A percentile compares a stretch with the other conserved stretches of the same genome.
These are phyloP conservation scores for Fraxinus dipetala DNA, from an alignment of 305 asterid genomes.

Conservation along the genomic window DNA sequence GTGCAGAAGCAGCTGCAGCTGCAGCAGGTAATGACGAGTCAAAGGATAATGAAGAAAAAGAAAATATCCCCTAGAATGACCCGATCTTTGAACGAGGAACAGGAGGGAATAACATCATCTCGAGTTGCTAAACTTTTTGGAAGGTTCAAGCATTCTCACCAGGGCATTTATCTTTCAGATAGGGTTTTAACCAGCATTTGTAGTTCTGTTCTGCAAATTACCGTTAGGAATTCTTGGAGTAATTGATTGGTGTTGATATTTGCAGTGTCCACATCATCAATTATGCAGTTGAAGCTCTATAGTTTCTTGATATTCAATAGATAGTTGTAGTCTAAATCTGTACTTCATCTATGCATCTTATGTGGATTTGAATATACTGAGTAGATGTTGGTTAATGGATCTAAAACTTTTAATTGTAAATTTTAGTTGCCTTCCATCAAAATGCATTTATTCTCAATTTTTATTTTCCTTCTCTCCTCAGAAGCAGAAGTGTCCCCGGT, in stretches of 20 bases:
- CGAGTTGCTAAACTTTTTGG: neutral
- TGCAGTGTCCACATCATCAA: slow-evolving; percentile 2
- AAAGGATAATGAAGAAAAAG: slow-evolving; percentile 26
- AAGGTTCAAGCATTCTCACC: neutral
- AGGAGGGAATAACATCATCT: neutral
- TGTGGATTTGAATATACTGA: neutral
- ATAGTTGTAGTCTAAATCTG: slow-evolving; percentile 13
- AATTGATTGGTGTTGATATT: slow-evolving; percentile 25
- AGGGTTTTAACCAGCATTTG: slow-evolving; percentile 32
- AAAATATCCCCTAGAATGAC: neutral
- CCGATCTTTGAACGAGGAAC: neutral
- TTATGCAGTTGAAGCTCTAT: slow-evolving; percentile 9
- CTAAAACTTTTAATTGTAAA: neutral
- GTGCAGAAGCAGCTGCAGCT: slow-evolving; percentile 23
- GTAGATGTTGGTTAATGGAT: neutral
- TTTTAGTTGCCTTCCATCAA: neutral
- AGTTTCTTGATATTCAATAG: slow-evolving; percentile 4
- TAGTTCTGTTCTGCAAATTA: slow-evolving; percentile 34
- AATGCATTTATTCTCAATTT: neutral
- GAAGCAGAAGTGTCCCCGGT: neutral
- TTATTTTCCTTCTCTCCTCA: neutral
- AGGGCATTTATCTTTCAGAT: neutral
- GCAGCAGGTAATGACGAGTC: slow-evolving; percentile 17
- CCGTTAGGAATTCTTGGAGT: slow-evolving; percentile 37
- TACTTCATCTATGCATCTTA: neutral